Evolutionary conservation across 805 yeast genomes (phyloP).

Genomic region (Metschnikowia matae): DNA sequence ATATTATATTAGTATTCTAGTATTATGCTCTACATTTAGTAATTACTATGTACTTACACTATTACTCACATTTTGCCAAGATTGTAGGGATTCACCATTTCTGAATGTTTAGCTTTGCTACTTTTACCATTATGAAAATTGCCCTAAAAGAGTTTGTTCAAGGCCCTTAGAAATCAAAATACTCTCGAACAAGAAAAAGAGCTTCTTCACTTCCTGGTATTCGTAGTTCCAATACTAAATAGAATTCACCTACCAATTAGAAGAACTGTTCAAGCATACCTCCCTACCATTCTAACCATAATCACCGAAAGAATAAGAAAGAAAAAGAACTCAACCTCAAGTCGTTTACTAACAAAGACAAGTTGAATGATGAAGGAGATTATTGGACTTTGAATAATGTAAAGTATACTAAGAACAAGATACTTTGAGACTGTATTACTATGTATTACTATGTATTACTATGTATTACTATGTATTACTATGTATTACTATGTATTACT

Average conservation of each 20-base stretch:
- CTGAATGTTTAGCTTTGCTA: not conserved
- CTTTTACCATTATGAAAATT: not conserved
- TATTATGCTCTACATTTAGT: no score
- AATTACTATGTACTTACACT: no score
- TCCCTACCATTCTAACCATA: not conserved
- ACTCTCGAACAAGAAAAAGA: not conserved
- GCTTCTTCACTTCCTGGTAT: not conserved
- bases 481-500: no score
- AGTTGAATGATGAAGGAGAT: no score
- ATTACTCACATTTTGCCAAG: not conserved
- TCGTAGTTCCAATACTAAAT: not conserved
- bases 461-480: no score
- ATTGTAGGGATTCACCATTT: not conserved
- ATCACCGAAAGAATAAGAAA: not conserved
- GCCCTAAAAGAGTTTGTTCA: not conserved
- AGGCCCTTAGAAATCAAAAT: not conserved
- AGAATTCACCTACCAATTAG: not conserved
- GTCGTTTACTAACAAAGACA: not conserved
- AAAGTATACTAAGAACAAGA: no score
- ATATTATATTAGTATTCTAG: no score
- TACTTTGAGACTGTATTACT: no score
- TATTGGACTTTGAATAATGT: no score
- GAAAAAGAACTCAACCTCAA: not conserved
- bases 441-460: no score
- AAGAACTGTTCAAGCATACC: not conserved